Conservation (phyloP, 2,329 filamentous ascomycete species). For the Colletotrichum sp. region DNA sequence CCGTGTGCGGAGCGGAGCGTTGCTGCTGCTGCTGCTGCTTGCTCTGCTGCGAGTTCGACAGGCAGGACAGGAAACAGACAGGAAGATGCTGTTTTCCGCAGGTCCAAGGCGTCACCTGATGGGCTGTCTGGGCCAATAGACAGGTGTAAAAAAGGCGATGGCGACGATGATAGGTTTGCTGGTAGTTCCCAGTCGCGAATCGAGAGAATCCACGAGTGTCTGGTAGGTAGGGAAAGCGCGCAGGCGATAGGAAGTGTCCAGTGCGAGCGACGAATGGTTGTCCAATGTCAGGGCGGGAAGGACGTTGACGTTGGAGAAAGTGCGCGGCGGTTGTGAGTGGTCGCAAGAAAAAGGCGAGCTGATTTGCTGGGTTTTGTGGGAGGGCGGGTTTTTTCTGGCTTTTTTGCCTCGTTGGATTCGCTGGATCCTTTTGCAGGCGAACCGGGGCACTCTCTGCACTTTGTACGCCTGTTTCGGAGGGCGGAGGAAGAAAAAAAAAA, state of each 20-base stretch:
- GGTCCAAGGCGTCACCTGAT: conserved; percentile 58
- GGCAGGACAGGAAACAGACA: neutral
- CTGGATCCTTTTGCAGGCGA: conserved; percentile 10
- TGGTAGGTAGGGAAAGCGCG: conserved; percentile 23
- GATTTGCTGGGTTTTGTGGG: conserved; percentile 23
- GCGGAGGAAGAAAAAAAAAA: neutral
- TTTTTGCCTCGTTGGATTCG: conserved; percentile 21
- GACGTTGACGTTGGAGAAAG: conserved; percentile 29
- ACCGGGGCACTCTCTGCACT: conserved; percentile 14
- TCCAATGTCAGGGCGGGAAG: conserved; percentile 17
- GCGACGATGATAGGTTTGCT: conserved; percentile 56
- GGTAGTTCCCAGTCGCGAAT: conserved; percentile 36
- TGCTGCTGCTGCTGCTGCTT: neutral
- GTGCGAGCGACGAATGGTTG: conserved; percentile 10
- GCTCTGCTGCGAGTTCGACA: neutral
- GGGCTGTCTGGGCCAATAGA: conserved; percentile 48
- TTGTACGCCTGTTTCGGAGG: conserved; percentile 21
- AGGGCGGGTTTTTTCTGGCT: conserved; percentile 23
- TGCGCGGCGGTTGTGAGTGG: conserved; percentile 27
- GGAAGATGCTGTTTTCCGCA: conserved; percentile 42
- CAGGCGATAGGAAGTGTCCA: neutral
- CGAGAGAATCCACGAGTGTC: conserved; percentile 28
- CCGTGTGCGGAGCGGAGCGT: neutral
- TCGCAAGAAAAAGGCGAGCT: conserved; percentile 26
- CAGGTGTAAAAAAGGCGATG: conserved; percentile 42